These are phyloP conservation scores for Malus hybrid DNA, from an alignment of 331 rosid species.

Conservation along the genomic window DNA sequence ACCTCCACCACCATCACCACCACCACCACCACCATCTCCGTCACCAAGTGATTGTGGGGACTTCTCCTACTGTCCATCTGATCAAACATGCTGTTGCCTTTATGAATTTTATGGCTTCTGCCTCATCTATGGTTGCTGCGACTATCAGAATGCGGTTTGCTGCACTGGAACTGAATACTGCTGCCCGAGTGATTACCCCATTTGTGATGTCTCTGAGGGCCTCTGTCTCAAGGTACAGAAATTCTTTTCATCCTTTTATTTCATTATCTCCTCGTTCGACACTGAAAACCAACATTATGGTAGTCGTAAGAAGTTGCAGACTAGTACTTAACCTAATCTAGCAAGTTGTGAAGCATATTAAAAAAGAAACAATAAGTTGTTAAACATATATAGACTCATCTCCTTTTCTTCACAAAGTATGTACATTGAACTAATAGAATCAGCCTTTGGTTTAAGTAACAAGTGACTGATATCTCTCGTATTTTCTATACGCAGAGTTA, in stretches of 20 bases:
- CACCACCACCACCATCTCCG: constrained; percentile 52
- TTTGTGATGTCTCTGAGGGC: constrained; percentile 52
- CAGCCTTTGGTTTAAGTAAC: neutral
- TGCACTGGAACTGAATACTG: constrained; percentile 59
- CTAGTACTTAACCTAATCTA: neutral
- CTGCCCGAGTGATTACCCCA: constrained; percentile 66
- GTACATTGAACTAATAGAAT: neutral
- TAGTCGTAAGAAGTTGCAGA: neutral
- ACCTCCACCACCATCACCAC: neutral
- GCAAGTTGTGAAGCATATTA: neutral
- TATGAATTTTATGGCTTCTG: constrained; percentile 28
- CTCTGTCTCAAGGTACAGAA: constrained; percentile 56
- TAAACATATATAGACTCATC: neutral
- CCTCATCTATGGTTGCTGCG: constrained; percentile 62
- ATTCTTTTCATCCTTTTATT: neutral
- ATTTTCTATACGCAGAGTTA: constrained; percentile 34
- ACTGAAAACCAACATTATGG: neutral
- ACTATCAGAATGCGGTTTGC: constrained; percentile 57
- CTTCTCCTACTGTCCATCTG: constrained; percentile 46
- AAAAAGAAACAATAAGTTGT: neutral
- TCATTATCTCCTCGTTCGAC: neutral
- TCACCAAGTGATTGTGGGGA: constrained; percentile 66
- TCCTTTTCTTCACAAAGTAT: neutral
- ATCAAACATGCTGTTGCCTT: constrained; percentile 70
- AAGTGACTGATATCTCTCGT: neutral